phyloP scores from a whole-genome alignment of 257 asterid genomes.

The Solanum chilense region DNA sequence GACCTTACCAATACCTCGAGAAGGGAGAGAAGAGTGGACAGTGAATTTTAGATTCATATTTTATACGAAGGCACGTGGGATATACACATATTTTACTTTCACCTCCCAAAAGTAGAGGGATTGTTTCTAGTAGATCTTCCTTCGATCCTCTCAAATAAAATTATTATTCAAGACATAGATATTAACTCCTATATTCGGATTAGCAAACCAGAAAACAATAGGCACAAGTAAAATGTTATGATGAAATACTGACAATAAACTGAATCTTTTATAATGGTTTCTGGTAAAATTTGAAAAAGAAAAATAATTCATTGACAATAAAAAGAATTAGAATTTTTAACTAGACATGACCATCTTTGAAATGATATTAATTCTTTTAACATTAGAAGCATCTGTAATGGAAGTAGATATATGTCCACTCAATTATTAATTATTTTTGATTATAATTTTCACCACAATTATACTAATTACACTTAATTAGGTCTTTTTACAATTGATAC shows the following conservation, averaged over 20 bases:
- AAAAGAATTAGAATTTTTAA: not conserved
- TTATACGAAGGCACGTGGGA: not conserved
- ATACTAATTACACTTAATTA: not conserved
- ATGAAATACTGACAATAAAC: not conserved
- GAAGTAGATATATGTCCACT: constrained; percentile 23
- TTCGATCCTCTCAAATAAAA: not conserved
- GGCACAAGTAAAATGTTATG: not conserved
- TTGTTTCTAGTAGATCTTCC: not conserved
- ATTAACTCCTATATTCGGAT: no score
- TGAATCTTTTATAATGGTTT: not conserved
- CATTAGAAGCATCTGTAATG: constrained; percentile 8
- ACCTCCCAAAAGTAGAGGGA: rapidly evolving
- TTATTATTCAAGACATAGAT: not conserved
- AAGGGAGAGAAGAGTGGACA: not conserved
- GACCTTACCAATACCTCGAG: no score
- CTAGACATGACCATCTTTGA: not conserved
- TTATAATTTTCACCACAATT: constrained; percentile 13
- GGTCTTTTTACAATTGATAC: constrained; percentile 22
- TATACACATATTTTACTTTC: not conserved
- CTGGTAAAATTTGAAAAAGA: not conserved
- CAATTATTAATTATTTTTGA: not conserved
- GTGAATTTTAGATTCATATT: not conserved
- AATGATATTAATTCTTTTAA: not conserved
- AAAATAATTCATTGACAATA: not conserved
- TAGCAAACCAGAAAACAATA: no score